Evolutionary conservation across 306 rosid species (phyloP).

Genomic region (Gynostemma pentaphyllum): DNA sequence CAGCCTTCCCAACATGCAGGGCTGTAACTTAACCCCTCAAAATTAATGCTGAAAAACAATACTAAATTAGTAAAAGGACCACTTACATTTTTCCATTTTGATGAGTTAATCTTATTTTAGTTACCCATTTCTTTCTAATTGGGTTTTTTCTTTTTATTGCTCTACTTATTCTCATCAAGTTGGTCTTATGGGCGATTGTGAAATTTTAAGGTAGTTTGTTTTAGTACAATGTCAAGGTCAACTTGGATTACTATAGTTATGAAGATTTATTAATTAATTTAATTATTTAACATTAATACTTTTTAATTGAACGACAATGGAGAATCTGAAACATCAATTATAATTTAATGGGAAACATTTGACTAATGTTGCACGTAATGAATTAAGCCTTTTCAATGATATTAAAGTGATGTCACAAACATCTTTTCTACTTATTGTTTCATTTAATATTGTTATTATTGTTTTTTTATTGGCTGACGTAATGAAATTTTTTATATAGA

Average conservation of each 20-base stretch:
- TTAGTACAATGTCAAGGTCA: no score
- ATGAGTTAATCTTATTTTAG: not conserved
- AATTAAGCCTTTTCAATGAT: not conserved
- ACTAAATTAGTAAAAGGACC: not conserved
- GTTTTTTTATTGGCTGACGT: no score
- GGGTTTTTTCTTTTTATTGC: not conserved
- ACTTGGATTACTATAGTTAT: no score
- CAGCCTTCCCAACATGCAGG: conserved; percentile 5
- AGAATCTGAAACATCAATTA: not conserved
- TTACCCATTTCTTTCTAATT: not conserved
- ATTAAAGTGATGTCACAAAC: not conserved
- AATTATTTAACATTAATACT: not conserved
- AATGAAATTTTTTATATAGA: no score
- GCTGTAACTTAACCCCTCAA: not conserved
- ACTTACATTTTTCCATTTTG: not conserved
- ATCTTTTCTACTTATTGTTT: no score
- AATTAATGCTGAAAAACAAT: not conserved
- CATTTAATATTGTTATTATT: no score
- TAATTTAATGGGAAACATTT: not conserved
- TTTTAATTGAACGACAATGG: not conserved
- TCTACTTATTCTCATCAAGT: not conserved
- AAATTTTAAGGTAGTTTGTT: no score
- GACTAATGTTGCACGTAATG: not conserved
- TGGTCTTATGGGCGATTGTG: not conserved
- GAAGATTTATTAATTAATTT: no score